Base-by-base conservation (phyloP, 2,329 filamentous ascomycete species). In the Aspergillus versicolor region DNA sequence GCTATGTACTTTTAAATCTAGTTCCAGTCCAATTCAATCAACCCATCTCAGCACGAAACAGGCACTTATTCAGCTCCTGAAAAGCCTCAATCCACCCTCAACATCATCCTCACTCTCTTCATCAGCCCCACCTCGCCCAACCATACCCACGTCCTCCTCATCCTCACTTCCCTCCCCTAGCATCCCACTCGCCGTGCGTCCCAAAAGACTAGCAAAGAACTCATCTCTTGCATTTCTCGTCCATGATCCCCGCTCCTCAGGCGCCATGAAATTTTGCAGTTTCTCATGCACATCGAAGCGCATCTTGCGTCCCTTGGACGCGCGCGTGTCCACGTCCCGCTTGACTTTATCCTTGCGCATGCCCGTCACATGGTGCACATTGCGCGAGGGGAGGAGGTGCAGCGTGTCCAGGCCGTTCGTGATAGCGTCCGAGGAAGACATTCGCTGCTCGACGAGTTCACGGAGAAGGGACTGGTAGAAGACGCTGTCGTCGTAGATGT, bases 191-290 rank as follows among this genome's bases (percentile, higher is more conserved):
- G 88, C 86, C 47, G 71, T 73, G 56, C 67, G 71, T 0, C 90
- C 90, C 62, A 93, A 84, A 61, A 92, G 73, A 24, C 88, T 88
- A 13, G 86, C 86, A 70, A 92, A 92, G 73, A 93, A 85, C 56
- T 81, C 78, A 38, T 94, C 90, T 58, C 91, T 85, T 54, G 92
- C 91, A 58, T 85, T 83, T 63, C 88, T 86, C 60, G 90, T 89
- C 94, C 94, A 99, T 15, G 74, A 76, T 3, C 88, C 82, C 52
- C 90, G 81, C 71, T 96, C 90, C 72, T 97, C 91, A 0, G 92
- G 88, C 11, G 92, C 92, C 92, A 97, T 97, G 70, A 97, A 97
- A 74, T 97, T 97, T 77, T 96, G 91, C 69, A 99, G 75, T 79
- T 97, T 97, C 79, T 97, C 93, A 70, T 97, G 92, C 45, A 97